Percentiles rank a stretch among this genome's conserved stretches.
phyloP scores from a whole-genome alignment of 169 alveolate genomes.

The Neospora caninum region DNA sequence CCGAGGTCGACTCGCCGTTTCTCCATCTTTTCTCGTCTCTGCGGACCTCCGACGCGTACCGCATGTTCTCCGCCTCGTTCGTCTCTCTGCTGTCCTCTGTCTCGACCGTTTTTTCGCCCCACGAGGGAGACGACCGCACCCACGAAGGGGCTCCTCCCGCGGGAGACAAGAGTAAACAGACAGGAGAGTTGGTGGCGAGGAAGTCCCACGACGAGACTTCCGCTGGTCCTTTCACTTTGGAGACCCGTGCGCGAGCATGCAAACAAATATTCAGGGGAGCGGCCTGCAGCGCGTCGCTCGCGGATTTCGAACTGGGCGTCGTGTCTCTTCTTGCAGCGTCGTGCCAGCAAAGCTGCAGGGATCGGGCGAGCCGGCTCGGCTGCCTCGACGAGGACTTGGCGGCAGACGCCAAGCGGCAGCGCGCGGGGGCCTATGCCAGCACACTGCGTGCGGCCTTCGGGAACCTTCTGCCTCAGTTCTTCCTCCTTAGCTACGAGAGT shows the following conservation, averaged over 20 bases:
- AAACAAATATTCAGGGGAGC: no score
- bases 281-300: no score
- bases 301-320: background rate
- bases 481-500: slow-evolving; percentile 14
- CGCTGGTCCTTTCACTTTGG: no score
- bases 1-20: slow-evolving; percentile 9
- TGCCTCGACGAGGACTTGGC: background rate
- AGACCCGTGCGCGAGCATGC: no score
- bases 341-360: background rate
- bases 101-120: background rate
- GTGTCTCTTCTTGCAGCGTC: background rate
- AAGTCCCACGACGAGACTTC: no score
- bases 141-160: no score
- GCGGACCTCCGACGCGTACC: background rate
- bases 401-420: background rate
- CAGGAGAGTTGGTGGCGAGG: no score
- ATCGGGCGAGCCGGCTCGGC: background rate
- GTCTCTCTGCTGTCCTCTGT: background rate
- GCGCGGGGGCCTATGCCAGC: background rate
- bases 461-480: background rate
- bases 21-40: background rate
- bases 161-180: no score
- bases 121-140: background rate
- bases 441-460: slow-evolving; percentile 29
- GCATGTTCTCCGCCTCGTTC: background rate